Conservation (phyloP, 78 protist species). For the Mantamonas sphyraenae region DNA sequence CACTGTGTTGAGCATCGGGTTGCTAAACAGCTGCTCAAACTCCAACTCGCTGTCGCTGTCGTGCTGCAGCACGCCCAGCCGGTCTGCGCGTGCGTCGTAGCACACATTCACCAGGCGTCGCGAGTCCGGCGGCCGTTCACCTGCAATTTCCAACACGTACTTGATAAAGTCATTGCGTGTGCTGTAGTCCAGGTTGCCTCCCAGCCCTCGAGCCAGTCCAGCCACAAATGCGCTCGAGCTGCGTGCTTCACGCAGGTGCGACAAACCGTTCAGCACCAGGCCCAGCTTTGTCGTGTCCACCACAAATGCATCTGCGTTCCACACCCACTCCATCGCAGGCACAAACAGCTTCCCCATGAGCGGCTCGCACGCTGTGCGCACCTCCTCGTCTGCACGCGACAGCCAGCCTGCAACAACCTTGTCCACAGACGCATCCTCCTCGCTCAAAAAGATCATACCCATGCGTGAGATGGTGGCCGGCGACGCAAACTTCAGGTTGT, state of each 20-base stretch:
- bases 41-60: no score
- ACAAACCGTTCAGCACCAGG: conserved; percentile 36
- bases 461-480: conserved; percentile 78
- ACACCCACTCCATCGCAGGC: not conserved
- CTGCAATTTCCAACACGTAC: conserved; percentile 14
- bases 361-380: not conserved
- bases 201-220: conserved; percentile 58
- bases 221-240: conserved; percentile 27
- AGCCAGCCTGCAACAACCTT: not conserved
- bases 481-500: conserved; percentile 73
- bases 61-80: no score
- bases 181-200: conserved; percentile 11
- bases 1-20: conserved; percentile 42
- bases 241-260: conserved; percentile 26
- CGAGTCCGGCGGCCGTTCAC: conserved; percentile 20
- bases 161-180: conserved; percentile 28
- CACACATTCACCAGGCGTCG: conserved; percentile 27
- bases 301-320: not conserved
- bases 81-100: conserved; percentile 10
- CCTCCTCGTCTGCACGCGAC: not conserved
- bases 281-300: conserved; percentile 48
- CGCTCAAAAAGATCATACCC: conserved; percentile 72
- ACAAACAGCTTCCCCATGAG: not conserved
- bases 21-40: not conserved
- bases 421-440: conserved; percentile 40